Percentiles rank a stretch among this genome's conserved stretches.
phyloP scores from a whole-genome alignment of 768 basidiomycete genomes.

The Termitomyces sp. region DNA sequence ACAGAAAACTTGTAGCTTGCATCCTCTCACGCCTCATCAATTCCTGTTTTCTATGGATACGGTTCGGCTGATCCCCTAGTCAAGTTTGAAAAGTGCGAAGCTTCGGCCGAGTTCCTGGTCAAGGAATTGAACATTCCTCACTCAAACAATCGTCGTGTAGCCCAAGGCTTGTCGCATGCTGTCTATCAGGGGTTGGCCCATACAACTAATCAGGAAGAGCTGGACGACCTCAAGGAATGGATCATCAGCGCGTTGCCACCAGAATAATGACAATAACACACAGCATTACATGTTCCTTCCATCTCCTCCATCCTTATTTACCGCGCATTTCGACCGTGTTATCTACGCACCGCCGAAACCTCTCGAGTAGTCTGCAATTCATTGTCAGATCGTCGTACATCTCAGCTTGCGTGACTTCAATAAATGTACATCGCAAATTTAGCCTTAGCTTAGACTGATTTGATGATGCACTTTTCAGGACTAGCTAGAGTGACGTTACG shows the following conservation, averaged over 20 bases:
- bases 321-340: background rate
- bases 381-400: background rate
- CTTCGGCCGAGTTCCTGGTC: constrained; percentile 53
- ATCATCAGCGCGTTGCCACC: constrained; percentile 51
- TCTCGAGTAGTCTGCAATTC: background rate
- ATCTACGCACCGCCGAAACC: background rate
- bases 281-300: background rate
- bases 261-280: constrained; percentile 1
- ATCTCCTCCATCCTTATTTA: background rate
- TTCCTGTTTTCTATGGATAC: constrained; percentile 86
- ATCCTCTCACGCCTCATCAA: constrained; percentile 48
- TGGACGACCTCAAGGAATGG: constrained; percentile 68
- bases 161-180: constrained; percentile 61
- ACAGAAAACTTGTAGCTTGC: constrained; percentile 42
- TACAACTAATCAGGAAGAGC: constrained; percentile 54
- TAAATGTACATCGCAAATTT: background rate
- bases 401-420: background rate
- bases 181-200: constrained; percentile 67
- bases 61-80: constrained; percentile 76
- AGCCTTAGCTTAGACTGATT: background rate
- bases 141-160: constrained; percentile 29
- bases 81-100: constrained; percentile 42
- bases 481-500: too few relatives aligned
- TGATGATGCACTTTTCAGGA: too few relatives aligned
- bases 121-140: constrained; percentile 45